Evolutionary conservation across 2,329 filamentous ascomycete species (phyloP).

Genomic region (Plectosphaerella plurivora): DNA sequence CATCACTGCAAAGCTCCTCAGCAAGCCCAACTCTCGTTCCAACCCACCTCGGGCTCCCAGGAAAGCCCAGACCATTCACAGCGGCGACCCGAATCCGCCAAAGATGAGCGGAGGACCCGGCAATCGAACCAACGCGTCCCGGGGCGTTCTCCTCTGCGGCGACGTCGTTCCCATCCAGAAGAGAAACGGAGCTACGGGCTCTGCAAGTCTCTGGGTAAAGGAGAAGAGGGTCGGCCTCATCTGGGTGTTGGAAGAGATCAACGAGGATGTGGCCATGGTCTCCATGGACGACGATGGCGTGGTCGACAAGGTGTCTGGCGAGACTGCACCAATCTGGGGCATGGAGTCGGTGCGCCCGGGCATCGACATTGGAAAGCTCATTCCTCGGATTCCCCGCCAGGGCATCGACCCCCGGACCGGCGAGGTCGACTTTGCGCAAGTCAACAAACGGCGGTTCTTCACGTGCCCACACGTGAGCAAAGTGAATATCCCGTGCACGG

Average conservation of each 20-base stretch:
- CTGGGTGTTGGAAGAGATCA: slow-evolving; percentile 97
- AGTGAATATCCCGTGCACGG: slow-evolving; percentile 78
- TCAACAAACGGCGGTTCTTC: slow-evolving; percentile 71
- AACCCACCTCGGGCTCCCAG: slow-evolving; percentile 53
- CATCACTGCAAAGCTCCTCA: slow-evolving; percentile 83
- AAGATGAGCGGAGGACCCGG: slow-evolving; percentile 53
- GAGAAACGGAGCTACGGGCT: slow-evolving; percentile 84
- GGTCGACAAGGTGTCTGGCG: slow-evolving; percentile 66
- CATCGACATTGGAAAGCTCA: slow-evolving; percentile 70
- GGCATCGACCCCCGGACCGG: slow-evolving; percentile 65
- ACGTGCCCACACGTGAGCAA: slow-evolving; percentile 75
- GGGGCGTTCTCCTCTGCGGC: slow-evolving; percentile 87
- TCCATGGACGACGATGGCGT: slow-evolving; percentile 73
- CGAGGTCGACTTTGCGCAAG: slow-evolving; percentile 72
- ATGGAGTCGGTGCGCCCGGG: slow-evolving; percentile 61
- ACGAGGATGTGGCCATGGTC: slow-evolving; percentile 82
- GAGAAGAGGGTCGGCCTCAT: slow-evolving; percentile 92
- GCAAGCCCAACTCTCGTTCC: slow-evolving; percentile 66
- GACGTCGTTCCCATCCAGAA: slow-evolving; percentile 99
- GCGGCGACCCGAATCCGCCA: slow-evolving; percentile 47
- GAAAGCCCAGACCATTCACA: slow-evolving; percentile 61
- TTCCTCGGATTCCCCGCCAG: slow-evolving; percentile 78
- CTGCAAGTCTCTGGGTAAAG: slow-evolving; percentile 97
- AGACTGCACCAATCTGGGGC: slow-evolving; percentile 84
- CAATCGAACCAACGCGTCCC: slow-evolving; percentile 70